Percentiles rank a stretch among this genome's conserved stretches.
Evolutionary conservation across 306 rosid species (phyloP).

Genomic region (Calophaca sinica): DNA sequence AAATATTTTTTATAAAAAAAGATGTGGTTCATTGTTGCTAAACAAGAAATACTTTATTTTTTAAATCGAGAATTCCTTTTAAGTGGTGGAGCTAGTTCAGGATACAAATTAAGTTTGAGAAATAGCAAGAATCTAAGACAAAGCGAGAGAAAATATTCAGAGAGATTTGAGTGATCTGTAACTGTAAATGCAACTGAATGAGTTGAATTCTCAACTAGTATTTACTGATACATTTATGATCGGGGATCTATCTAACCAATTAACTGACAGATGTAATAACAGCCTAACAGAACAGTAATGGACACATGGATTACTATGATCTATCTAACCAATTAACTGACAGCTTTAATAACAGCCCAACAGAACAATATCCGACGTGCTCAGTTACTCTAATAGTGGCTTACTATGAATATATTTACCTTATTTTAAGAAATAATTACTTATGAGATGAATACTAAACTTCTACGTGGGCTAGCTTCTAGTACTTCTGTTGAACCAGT

Average conservation of each 20-base stretch:
- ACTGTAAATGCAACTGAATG: conserved; percentile 8
- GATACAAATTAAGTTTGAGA: conserved; percentile 3
- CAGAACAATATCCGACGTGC: not conserved
- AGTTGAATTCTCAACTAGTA: not conserved
- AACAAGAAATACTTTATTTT: not conserved
- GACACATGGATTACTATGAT: not conserved
- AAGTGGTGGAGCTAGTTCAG: conserved; percentile 28
- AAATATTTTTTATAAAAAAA: not conserved
- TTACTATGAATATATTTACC: conserved; percentile 21
- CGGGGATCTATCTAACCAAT: not conserved
- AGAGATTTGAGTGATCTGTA: conserved; percentile 3
- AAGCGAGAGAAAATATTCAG: conserved; percentile 13
- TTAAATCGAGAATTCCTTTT: not conserved
- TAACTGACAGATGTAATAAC: not conserved
- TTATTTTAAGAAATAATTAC: conserved; percentile 34
- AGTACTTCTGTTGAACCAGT: conserved; percentile 24
- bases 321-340: not conserved
- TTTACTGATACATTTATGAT: not conserved
- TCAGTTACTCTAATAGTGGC: conserved; percentile 13
- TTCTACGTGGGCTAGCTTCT: not conserved
- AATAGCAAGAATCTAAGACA: conserved; percentile 7
- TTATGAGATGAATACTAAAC: not conserved
- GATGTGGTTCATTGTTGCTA: conserved; percentile 29
- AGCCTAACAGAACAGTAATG: not conserved
- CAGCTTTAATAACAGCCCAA: not conserved